Percentiles rank a stretch among this genome's conserved stretches.
Evolutionary conservation across 495 filamentous ascomycete species (phyloP).

Genomic region (Margaritispora aquatica): DNA sequence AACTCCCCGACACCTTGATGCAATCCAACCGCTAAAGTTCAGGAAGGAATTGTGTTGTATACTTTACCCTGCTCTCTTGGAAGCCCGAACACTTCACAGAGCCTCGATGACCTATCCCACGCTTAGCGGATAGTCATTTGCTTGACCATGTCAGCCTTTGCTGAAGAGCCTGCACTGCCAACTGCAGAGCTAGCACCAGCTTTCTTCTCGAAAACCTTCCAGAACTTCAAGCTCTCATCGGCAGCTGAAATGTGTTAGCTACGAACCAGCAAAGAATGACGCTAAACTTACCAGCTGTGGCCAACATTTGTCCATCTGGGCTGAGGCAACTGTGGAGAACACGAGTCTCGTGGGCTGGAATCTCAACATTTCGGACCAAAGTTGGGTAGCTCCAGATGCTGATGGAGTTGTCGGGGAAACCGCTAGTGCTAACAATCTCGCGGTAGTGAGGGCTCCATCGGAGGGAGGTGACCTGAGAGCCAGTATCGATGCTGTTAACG

Average conservation of each 20-base stretch:
- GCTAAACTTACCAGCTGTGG: conserved; percentile 58
- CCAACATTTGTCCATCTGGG: conserved; percentile 95
- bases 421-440: conserved; percentile 94
- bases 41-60: conserved; percentile 21
- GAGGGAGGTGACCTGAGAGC: conserved; percentile 91
- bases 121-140: conserved; percentile 93
- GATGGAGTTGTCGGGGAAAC: conserved; percentile 97
- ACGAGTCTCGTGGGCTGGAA: conserved; percentile 96
- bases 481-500: conserved; percentile 98
- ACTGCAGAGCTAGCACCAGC: conserved; percentile 56
- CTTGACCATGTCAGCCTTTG: conserved; percentile 71
- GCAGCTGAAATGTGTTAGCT: conserved; percentile 46
- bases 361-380: conserved; percentile 93
- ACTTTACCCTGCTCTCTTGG: conserved; percentile 21
- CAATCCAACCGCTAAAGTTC: conserved; percentile 22
- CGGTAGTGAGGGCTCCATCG: conserved; percentile 95
- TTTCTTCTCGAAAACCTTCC: conserved; percentile 99
- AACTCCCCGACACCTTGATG: conserved; percentile 23
- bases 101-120: conserved; percentile 10
- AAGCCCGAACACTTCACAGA: conserved; percentile 21
- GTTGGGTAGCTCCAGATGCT: conserved; percentile 99
- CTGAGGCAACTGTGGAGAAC: conserved; percentile 92
- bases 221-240: conserved; percentile 98
- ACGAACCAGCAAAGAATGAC: neutral
- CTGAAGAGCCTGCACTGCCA: conserved; percentile 47